A percentile compares a stretch with the other conserved stretches of the same genome.
These are phyloP conservation scores for Neolentinus lepideus DNA, from an alignment of 1,284 basidiomycete species.

Conservation along the genomic window DNA sequence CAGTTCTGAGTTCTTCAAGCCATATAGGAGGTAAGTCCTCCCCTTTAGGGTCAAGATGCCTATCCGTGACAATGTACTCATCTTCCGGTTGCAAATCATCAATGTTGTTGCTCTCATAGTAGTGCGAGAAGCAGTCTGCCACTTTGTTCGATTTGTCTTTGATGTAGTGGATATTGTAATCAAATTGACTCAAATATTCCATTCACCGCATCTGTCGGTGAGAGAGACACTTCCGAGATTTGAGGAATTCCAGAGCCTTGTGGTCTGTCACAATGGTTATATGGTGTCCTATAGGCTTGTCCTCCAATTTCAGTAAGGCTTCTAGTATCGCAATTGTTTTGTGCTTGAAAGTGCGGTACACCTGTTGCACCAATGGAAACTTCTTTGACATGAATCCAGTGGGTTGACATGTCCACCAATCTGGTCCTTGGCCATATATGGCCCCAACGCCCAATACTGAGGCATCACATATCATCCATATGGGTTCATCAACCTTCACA, in stretches of 20 bases:
- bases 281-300: too few relatives aligned
- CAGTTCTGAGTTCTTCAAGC: not conserved
- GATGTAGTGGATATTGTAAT: not conserved
- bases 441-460: not conserved
- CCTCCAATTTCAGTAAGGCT: too few relatives aligned
- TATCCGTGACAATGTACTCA: slow-evolving; percentile 9
- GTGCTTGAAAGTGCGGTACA: too few relatives aligned
- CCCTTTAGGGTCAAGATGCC: slow-evolving; percentile 8
- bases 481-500: not conserved
- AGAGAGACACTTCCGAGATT: too few relatives aligned
- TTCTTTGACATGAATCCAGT: too few relatives aligned
- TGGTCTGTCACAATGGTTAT: too few relatives aligned
- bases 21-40: slow-evolving; percentile 7
- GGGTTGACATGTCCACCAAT: too few relatives aligned
- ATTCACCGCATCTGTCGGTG: slow-evolving; percentile 1
- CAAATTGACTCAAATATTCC: slow-evolving; percentile 2
- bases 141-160: slow-evolving; percentile 1
- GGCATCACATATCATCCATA: slow-evolving; percentile 3
- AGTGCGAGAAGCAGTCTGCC: slow-evolving; percentile 3
- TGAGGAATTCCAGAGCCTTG: too few relatives aligned
- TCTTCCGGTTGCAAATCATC: not conserved
- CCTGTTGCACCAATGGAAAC: too few relatives aligned
- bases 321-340: too few relatives aligned
- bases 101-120: not conserved
- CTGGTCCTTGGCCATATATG: too few relatives aligned